phyloP scores from a whole-genome alignment of 2,329 filamentous ascomycete genomes.

The Colletotrichum higginsianum region DNA sequence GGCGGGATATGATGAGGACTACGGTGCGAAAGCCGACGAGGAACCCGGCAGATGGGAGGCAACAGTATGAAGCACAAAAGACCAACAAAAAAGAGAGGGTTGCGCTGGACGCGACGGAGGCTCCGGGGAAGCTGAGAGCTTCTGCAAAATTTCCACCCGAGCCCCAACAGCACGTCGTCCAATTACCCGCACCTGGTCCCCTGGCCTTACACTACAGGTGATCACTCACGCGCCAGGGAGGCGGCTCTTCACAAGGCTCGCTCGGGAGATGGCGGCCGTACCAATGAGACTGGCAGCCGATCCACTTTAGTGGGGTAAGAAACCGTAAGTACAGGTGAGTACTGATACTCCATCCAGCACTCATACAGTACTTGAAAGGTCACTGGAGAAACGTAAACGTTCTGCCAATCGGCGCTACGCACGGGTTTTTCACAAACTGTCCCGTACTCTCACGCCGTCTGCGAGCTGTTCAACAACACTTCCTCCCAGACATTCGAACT shows the following conservation, averaged over 20 bases:
- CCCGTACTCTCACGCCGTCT: constrained; percentile 8
- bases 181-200: constrained; percentile 20
- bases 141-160: constrained; percentile 39
- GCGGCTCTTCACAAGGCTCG: constrained; percentile 26
- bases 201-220: constrained; percentile 21
- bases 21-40: constrained; percentile 2
- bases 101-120: constrained; percentile 27
- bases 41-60: constrained; percentile 22
- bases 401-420: background rate
- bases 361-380: constrained; percentile 4
- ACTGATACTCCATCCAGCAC: background rate
- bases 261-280: constrained; percentile 23
- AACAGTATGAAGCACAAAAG: constrained; percentile 18
- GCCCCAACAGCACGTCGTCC: constrained; percentile 36
- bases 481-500: constrained; percentile 18
- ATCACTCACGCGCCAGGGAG: constrained; percentile 30
- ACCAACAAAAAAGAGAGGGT: background rate
- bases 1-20: background rate
- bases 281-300: constrained; percentile 28
- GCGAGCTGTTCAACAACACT: constrained; percentile 27
- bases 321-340: constrained; percentile 2
- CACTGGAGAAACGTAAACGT: constrained; percentile 32
- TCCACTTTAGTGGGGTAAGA: constrained; percentile 10
- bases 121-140: constrained; percentile 38
- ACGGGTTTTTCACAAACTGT: background rate